Evolutionary conservation across 192 early-diverging fungal species (phyloP).

Genomic region (Coemansia aciculifera): DNA sequence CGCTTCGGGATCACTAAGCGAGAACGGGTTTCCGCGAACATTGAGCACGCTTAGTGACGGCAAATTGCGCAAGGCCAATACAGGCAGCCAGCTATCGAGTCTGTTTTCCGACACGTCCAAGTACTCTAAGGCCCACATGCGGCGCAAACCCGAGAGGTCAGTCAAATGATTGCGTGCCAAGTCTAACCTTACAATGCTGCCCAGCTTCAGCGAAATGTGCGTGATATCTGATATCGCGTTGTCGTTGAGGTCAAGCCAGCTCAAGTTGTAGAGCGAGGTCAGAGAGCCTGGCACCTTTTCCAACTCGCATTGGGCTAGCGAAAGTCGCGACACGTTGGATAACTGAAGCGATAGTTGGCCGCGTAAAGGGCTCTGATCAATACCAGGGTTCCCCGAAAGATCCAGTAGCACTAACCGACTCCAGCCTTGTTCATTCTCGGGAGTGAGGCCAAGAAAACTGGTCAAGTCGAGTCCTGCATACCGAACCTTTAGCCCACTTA

Average conservation of each 20-base stretch:
- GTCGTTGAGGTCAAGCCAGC: slow-evolving; percentile 39
- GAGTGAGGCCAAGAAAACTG: slow-evolving; percentile 9
- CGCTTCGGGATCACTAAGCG: not conserved
- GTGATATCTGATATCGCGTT: slow-evolving; percentile 34
- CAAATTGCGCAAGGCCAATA: slow-evolving; percentile 41
- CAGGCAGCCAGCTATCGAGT: slow-evolving; percentile 24
- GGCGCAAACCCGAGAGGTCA: slow-evolving; percentile 28
- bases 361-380: slow-evolving; percentile 28
- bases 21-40: slow-evolving; percentile 45
- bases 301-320: slow-evolving; percentile 45
- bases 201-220: slow-evolving; percentile 38
- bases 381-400: slow-evolving; percentile 36
- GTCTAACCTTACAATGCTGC: slow-evolving; percentile 29
- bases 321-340: slow-evolving; percentile 31
- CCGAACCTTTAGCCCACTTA: slow-evolving; percentile 26
- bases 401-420: slow-evolving; percentile 38
- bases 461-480: slow-evolving; percentile 39
- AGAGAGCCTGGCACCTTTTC: slow-evolving; percentile 34
- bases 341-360: slow-evolving; percentile 19
- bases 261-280: slow-evolving; percentile 25
- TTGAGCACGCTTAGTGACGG: slow-evolving; percentile 33
- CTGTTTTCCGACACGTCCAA: slow-evolving; percentile 39
- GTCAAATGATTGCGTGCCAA: slow-evolving; percentile 33
- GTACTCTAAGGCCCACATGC: slow-evolving; percentile 45
- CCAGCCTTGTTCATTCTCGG: slow-evolving; percentile 16